Evolutionary conservation across 73 alveolate genomes (phyloP), one percentile per base, ranked within the genome.

Genomic region (Blepharisma stoltei): DNA sequence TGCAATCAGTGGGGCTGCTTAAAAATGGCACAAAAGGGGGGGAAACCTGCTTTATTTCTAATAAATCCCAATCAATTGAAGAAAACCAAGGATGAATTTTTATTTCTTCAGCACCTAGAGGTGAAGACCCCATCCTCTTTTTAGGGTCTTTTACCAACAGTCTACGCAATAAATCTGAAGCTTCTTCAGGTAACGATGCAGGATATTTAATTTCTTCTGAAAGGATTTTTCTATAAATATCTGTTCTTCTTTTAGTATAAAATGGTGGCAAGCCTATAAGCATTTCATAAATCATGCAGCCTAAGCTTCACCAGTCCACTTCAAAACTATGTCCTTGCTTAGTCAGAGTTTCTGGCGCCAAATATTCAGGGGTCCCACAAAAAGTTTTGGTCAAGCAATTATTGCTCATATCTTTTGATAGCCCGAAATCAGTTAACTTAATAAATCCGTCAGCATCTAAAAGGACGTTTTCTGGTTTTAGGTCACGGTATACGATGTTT

Each of bases 1-100:
- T 77, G 8, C 89, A 88, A 68, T 91, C 97, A 32, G 71, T 87
- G 7, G 66, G 85, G 54, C 81, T 77, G 54, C 88, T 81, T 18
- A 91, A 71, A 9, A 76, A 80, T 8, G 98, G 98, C 54, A 78
- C 81, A 83, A 84, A 94, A 11, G 98, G 98, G 8, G 98, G 97
- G 78, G 67, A 50, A 25, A 87, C 55, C 70, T 89, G 67, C 81
- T 89, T 87, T 6, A 81, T 73, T 11, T 67, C 52, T 54, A 94
- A 53, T 60, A 76, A 76, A 54, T 92, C 88, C 93, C 94, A 91
- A 79, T 91, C 93, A 20, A 91, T 49, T 20, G 41, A 79, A 23
- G 76, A 37, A 77, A 89, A 90, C 69, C 76, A 89, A 20, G 82
- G 90, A 83, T 92, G 97, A 25, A 47, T 52, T 80, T 92, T 92